A percentile compares a stretch with the other conserved stretches of the same genome.
These are phyloP conservation scores for Biscutella laevigata DNA, from an alignment of 441 rosid genomes.

Conservation along the genomic window DNA sequence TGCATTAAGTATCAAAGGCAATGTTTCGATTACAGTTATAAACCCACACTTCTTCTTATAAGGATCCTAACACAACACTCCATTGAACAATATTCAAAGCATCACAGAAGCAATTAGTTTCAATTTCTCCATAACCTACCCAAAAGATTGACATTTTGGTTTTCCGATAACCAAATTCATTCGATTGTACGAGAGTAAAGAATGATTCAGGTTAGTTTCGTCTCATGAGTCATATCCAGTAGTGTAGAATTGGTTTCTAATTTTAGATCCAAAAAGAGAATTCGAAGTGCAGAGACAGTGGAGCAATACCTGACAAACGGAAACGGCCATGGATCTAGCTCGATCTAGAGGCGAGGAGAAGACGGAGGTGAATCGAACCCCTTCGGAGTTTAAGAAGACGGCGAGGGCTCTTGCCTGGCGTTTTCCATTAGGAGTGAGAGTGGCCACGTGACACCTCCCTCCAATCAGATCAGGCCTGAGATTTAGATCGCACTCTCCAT, in stretches of 20 bases:
- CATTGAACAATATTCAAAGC: conserved; percentile 3
- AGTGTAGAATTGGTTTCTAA: neutral
- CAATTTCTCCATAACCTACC: too few relatives aligned
- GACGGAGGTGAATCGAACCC: conserved; percentile 63
- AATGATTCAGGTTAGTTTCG: neutral
- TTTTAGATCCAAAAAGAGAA: conserved; percentile 10
- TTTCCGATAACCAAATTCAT: neutral
- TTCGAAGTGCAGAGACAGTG: neutral
- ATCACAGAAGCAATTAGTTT: neutral
- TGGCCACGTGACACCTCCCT: conserved; percentile 66
- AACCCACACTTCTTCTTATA: neutral
- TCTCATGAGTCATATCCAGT: neutral
- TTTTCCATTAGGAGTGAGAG: conserved; percentile 65
- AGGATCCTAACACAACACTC: neutral
- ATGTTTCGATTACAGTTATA: neutral
- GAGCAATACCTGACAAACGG: conserved; percentile 93
- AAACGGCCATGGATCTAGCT: conserved; percentile 72
- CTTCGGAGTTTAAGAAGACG: conserved; percentile 71
- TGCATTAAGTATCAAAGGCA: conserved; percentile 27
- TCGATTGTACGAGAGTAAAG: neutral
- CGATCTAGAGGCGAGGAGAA: conserved; percentile 81
- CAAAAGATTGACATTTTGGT: neutral
- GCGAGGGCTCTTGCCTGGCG: conserved; percentile 95
- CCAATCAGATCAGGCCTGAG: conserved; percentile 75
- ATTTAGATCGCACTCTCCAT: conserved; percentile 73